Evolutionary conservation across 768 basidiomycete genomes (phyloP), one percentile per base, ranked within the genome.

Genomic region (Naganishia friedmannii): DNA sequence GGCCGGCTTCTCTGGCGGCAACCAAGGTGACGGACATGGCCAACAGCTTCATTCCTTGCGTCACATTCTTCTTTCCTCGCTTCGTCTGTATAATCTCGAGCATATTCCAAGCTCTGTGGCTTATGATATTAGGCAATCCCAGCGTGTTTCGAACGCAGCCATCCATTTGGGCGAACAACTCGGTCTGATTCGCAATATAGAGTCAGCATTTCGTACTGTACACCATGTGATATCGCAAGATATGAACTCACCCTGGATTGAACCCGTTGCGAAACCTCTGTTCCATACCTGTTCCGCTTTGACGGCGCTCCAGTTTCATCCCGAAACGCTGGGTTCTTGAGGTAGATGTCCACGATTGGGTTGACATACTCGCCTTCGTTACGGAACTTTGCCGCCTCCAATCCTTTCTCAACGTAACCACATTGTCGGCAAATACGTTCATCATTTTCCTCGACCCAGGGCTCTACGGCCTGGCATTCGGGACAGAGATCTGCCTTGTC

Each of bases 1-100:
- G 60, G 26, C 60, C 60, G 17, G 60, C 60, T 28, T 63, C 60
- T 45, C 60, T 63, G 5, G 60, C 60, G 39, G 60, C 60, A 15
- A 63, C 60, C 23, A 63, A 29, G 23, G 60, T 42, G 17, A 29
- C 26, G 17, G 39, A 23, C 60, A 63, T 45, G n/a, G 39, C 60
- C 37, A 63, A 26, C 4, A 28, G 21, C 39, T 45, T 42, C 39
- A 63, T 42, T 15, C 23, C 26, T 26, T 10, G n/a, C 6, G 23
- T 45, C 26, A 63, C 28, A 23, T 37, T 63, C 10, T 45, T 42
- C 29, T 63, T 63, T 34, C n/a, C 23, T 2, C 42, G 60, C 26
- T 63, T 63, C 26, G 28, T 13, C 37, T 15, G 19, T 8, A 63
- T 45, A 5, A 45, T 23, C 39, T 63, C 39, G 19, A 63, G 60